Evolutionary conservation across 2,329 filamentous ascomycete genomes (phyloP).

Genomic region (Coniochaeta ligniaria): DNA sequence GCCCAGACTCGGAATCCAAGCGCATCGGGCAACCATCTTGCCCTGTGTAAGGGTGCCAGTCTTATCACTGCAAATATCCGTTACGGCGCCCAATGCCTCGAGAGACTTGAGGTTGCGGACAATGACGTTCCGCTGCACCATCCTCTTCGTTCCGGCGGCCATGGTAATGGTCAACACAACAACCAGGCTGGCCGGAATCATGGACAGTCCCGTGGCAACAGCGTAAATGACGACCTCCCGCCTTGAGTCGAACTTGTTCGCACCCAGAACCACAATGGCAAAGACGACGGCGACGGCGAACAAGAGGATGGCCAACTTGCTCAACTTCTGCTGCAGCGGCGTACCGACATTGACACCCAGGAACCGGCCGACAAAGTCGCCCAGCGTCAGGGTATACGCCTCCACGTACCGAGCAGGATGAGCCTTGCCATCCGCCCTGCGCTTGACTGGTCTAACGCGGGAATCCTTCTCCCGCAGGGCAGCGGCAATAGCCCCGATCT

Average conservation of each 20-base stretch:
- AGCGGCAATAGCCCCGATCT: conserved; percentile 57
- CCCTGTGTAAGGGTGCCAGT: conserved; percentile 61
- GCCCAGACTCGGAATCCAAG: conserved; percentile 51
- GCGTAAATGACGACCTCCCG: conserved; percentile 40
- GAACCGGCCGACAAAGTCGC: conserved; percentile 1
- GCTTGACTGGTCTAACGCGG: conserved; percentile 42
- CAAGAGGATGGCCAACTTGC: conserved; percentile 58
- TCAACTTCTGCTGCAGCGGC: conserved; percentile 59
- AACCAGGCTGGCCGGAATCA: conserved; percentile 49
- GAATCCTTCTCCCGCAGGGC: conserved; percentile 51
- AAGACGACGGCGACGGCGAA: conserved; percentile 47
- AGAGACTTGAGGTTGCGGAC: conserved; percentile 55
- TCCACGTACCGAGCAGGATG: conserved; percentile 44
- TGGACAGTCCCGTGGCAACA: conserved; percentile 41
- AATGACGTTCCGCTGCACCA: conserved; percentile 48
- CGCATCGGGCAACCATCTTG: conserved; percentile 58
- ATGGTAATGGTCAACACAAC: conserved; percentile 60
- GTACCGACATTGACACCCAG: conserved; percentile 48
- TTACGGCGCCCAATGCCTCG: conserved; percentile 63
- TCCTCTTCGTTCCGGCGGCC: conserved; percentile 46
- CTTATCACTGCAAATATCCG: conserved; percentile 65
- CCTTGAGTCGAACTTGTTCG: conserved; percentile 30
- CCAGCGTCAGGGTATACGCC: conserved; percentile 35
- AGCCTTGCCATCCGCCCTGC: conserved; percentile 42
- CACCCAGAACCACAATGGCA: conserved; percentile 34